These are phyloP conservation scores for Fraxinus ornus DNA, from an alignment of 305 asterid genomes.

Conservation along the genomic window DNA sequence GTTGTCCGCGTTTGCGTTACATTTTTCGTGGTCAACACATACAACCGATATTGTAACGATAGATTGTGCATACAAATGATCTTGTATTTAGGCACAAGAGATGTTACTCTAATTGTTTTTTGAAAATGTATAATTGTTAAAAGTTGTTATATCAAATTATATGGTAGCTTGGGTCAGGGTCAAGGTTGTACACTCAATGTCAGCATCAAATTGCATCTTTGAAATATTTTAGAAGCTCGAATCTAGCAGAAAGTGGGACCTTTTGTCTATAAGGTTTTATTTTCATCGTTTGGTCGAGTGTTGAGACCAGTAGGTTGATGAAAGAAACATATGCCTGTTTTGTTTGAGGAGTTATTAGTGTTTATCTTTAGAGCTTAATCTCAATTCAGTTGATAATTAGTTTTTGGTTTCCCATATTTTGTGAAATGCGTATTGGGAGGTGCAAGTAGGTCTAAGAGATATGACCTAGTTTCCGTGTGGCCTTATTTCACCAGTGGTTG, in stretches of 20 bases:
- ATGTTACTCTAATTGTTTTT: constrained; percentile 2
- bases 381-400: not conserved
- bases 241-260: not conserved
- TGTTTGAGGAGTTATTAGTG: not conserved
- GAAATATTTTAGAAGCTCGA: not conserved
- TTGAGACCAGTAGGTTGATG: not conserved
- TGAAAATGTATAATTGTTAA: not conserved
- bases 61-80: not conserved
- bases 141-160: not conserved
- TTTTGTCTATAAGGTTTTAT: not conserved
- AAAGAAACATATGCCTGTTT: not conserved
- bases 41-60: not conserved
- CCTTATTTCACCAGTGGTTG: not conserved
- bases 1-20: too few species aligned
- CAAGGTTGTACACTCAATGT: not conserved
- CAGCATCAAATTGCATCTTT: not conserved
- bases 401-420: not conserved
- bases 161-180: constrained; percentile 7
- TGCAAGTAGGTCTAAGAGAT: not conserved
- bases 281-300: not conserved
- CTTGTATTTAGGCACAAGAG: not conserved
- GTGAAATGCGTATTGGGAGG: not conserved
- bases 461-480: not conserved
- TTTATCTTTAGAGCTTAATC: not conserved
- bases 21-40: not conserved